These are phyloP conservation scores for Ophiosphaerella korrae DNA, from an alignment of 2,329 filamentous ascomycete species.

Conservation along the genomic window DNA sequence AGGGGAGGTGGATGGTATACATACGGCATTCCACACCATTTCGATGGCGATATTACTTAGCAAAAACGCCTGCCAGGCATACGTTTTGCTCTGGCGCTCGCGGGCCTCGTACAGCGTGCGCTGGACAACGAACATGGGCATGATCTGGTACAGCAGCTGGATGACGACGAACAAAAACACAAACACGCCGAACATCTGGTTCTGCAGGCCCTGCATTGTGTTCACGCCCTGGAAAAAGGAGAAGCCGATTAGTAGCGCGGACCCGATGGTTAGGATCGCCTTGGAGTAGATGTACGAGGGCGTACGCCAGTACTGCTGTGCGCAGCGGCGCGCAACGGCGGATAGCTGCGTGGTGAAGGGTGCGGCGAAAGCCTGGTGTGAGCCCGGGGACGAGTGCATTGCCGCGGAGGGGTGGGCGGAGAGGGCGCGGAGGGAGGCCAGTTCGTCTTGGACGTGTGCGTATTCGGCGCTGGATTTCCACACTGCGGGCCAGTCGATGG, in stretches of 20 bases:
- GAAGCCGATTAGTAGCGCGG: conserved; percentile 46
- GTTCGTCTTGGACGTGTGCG: conserved; percentile 41
- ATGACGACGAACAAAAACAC: conserved; percentile 53
- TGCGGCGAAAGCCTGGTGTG: conserved; percentile 51
- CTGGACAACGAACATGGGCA: conserved; percentile 63
- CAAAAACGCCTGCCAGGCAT: conserved; percentile 76
- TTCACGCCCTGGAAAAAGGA: conserved; percentile 48
- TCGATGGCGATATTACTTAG: conserved; percentile 73
- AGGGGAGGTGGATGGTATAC: conserved; percentile 53
- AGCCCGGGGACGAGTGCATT: conserved; percentile 52
- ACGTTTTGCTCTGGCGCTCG: conserved; percentile 68
- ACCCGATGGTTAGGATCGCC: conserved; percentile 30
- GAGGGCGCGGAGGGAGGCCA: conserved; percentile 47
- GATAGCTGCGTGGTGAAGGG: conserved; percentile 42
- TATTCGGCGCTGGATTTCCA: conserved; percentile 42
- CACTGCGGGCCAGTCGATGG: conserved; percentile 49
- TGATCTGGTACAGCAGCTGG: conserved; percentile 53
- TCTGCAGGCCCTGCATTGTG: conserved; percentile 52
- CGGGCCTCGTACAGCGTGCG: conserved; percentile 64
- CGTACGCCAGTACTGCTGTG: conserved; percentile 55
- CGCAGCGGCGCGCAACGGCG: conserved; percentile 49
- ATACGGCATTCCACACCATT: conserved; percentile 57
- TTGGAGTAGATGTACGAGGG: conserved; percentile 52
- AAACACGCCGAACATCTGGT: conserved; percentile 57
- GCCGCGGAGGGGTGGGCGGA: conserved; percentile 32